phyloP scores from a whole-genome alignment of 371 early-diverging fungal species.

The Batkoa obscura region DNA sequence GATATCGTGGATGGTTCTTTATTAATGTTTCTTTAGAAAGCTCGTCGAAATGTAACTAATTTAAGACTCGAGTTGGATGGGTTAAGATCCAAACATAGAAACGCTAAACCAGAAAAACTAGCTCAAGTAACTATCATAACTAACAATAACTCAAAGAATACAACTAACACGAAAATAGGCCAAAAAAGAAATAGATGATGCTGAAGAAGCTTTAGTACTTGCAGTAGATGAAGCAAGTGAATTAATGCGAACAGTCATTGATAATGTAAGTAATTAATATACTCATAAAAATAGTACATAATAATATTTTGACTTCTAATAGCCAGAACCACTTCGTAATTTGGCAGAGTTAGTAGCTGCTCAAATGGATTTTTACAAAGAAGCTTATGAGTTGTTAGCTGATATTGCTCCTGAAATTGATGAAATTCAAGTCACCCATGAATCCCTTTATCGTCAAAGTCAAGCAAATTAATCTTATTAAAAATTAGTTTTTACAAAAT shows the following conservation, averaged over 20 bases:
- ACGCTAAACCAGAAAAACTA: conserved; percentile 36
- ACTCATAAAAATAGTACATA: neutral
- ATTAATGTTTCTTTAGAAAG: conserved; percentile 23
- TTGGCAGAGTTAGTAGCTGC: conserved; percentile 69
- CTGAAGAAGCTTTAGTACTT: conserved; percentile 82
- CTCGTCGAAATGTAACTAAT: conserved; percentile 56
- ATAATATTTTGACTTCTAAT: conserved; percentile 1
- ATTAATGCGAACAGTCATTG: conserved; percentile 77
- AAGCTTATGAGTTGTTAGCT: conserved; percentile 49
- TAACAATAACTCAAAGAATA: neutral
- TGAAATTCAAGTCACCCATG: conserved; percentile 78
- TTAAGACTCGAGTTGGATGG: conserved; percentile 68
- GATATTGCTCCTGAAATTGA: conserved; percentile 79
- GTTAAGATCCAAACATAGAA: conserved; percentile 51
- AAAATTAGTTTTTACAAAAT: too few relatives aligned
- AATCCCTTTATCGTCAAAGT: conserved; percentile 42
- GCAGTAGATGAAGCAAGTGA: conserved; percentile 80
- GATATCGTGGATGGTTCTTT: neutral
- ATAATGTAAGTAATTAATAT: conserved; percentile 27
- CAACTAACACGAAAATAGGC: neutral
- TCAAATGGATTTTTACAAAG: conserved; percentile 68
- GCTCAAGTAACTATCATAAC: conserved; percentile 17
- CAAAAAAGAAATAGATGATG: conserved; percentile 61
- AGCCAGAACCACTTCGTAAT: conserved; percentile 67
- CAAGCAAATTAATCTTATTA: neutral